phyloP scores from a whole-genome alignment of 805 yeast species.

The Cyberlindnera bimundalis region DNA sequence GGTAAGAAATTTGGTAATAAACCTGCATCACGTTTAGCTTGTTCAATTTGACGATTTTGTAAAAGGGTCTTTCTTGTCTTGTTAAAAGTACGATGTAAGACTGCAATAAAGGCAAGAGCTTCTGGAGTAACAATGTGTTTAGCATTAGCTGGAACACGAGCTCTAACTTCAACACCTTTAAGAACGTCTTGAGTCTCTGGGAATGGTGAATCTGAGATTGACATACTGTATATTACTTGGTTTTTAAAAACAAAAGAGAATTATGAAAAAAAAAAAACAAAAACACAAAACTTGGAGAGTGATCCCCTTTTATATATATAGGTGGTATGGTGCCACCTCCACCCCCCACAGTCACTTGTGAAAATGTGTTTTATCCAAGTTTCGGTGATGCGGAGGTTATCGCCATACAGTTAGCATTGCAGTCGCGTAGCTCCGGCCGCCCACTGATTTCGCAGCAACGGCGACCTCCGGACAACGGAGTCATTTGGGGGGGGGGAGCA shows the following conservation, averaged over 20 bases:
- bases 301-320: not conserved
- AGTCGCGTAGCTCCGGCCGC: no score
- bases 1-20: slow-evolving; percentile 58
- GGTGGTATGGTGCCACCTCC: not conserved
- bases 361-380: no score
- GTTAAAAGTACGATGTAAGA: slow-evolving; percentile 72
- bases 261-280: no score
- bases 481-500: no score
- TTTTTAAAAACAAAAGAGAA: not conserved
- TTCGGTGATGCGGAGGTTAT: slow-evolving; percentile 6
- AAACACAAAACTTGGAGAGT: no score
- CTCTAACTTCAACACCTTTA: slow-evolving; percentile 37
- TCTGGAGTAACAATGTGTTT: slow-evolving; percentile 37
- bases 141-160: slow-evolving; percentile 36
- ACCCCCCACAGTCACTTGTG: no score
- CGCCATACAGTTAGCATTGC: not conserved
- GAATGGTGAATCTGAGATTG: slow-evolving; percentile 25
- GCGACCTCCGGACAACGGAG: no score
- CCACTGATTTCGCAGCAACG: no score
- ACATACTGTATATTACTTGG: slow-evolving; percentile 7
- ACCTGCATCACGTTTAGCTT: slow-evolving; percentile 60
- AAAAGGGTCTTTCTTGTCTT: slow-evolving; percentile 54
- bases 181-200: slow-evolving; percentile 28
- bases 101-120: slow-evolving; percentile 66
- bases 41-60: slow-evolving; percentile 58